These are phyloP conservation scores for Boletus coccyginus DNA, from an alignment of 768 basidiomycete genomes.

Conservation along the genomic window DNA sequence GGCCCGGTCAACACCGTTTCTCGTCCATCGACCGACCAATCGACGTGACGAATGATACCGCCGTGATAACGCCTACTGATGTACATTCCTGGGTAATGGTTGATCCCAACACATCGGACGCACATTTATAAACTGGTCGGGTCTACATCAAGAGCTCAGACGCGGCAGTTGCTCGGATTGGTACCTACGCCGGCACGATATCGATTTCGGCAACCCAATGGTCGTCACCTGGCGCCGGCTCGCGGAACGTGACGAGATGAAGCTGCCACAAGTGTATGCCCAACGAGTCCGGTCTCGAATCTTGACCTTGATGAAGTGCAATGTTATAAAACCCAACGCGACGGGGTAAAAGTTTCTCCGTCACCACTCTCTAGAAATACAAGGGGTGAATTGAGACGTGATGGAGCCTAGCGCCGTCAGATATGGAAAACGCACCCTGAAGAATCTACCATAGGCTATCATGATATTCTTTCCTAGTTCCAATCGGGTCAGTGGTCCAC, in stretches of 20 bases:
- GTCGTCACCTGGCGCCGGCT: background rate
- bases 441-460: background rate
- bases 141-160: background rate
- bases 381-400: background rate
- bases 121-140: too few species aligned
- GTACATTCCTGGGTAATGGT: too few species aligned
- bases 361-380: background rate
- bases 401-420: background rate
- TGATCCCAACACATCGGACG: too few species aligned
- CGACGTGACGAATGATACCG: too few species aligned
- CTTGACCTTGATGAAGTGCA: background rate
- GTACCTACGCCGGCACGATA: background rate
- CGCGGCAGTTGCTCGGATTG: background rate
- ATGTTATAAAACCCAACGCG: background rate
- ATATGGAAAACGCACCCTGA: background rate
- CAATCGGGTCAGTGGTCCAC: background rate
- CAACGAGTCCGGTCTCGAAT: background rate
- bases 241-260: background rate
- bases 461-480: background rate
- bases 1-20: too few species aligned
- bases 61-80: too few species aligned
- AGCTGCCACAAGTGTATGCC: background rate
- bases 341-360: background rate
- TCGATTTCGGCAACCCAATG: conserved; percentile 3
- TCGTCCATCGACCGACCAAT: too few species aligned